These are phyloP conservation scores for Xenoacremonium recifei DNA, from an alignment of 2,329 filamentous ascomycete species.

Conservation along the genomic window DNA sequence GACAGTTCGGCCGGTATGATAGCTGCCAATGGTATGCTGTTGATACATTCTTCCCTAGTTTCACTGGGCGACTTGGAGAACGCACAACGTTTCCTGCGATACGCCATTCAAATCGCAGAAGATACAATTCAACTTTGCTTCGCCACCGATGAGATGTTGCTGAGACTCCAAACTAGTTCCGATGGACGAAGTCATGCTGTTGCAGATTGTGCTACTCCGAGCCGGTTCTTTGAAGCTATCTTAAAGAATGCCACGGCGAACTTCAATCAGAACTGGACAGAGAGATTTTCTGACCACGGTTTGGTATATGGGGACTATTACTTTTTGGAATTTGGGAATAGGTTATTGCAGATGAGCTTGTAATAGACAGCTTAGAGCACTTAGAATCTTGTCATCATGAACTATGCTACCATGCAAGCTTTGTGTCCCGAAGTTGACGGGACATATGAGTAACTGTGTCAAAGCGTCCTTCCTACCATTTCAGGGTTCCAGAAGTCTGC, in stretches of 20 bases:
- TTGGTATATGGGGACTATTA: constrained; percentile 51
- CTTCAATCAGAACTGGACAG: constrained; percentile 27
- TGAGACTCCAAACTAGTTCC: too few relatives aligned
- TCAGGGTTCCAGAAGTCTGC: neutral
- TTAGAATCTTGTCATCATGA: too few relatives aligned
- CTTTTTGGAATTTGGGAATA: constrained; percentile 45
- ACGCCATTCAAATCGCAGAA: too few relatives aligned
- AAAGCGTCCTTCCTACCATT: neutral
- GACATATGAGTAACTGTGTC: neutral
- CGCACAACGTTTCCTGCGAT: too few relatives aligned
- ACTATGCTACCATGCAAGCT: neutral
- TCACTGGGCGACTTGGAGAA: too few relatives aligned
- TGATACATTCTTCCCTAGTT: too few relatives aligned
- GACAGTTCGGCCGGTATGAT: too few relatives aligned
- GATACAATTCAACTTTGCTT: too few relatives aligned
- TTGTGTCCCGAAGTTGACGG: neutral
- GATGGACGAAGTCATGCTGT: too few relatives aligned
- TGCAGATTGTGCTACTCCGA: too few relatives aligned
- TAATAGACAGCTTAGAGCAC: neutral
- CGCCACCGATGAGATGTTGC: too few relatives aligned
- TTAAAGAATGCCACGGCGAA: constrained; percentile 34
- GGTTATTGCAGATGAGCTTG: constrained; percentile 37
- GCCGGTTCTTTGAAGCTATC: constrained; percentile 27
- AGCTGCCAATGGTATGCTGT: too few relatives aligned
- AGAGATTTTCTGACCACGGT: constrained; percentile 35